These are phyloP conservation scores for Candida oleophila DNA, from an alignment of 805 yeast genomes.

Conservation along the genomic window DNA sequence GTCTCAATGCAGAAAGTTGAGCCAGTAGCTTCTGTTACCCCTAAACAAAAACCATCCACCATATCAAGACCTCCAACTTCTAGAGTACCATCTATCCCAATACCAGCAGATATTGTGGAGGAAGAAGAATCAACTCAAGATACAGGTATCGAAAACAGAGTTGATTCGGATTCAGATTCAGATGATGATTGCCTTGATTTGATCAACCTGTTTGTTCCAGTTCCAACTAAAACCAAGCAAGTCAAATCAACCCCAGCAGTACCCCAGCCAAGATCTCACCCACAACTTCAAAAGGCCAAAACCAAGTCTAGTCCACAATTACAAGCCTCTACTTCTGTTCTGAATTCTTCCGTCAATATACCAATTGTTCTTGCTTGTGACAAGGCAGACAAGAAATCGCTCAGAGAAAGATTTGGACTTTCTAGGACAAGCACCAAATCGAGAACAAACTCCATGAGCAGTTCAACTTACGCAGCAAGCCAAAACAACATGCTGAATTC, in stretches of 20 bases:
- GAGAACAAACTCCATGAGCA: conserved; percentile 3
- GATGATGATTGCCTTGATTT: conserved; percentile 7
- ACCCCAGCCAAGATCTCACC: neutral
- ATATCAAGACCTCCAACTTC: neutral
- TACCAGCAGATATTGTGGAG: neutral
- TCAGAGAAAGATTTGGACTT: conserved; percentile 14
- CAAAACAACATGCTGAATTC: conserved; percentile 1
- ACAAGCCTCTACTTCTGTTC: neutral
- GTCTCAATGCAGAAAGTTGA: neutral
- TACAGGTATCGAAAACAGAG: neutral
- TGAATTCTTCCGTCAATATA: neutral
- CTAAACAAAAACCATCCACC: neutral
- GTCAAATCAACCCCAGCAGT: neutral
- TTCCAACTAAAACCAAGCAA: neutral
- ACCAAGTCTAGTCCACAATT: conserved; percentile 6
- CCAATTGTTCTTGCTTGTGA: conserved; percentile 3
- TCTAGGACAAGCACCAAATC: conserved; percentile 4
- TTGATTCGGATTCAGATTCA: neutral
- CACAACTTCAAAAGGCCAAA: neutral
- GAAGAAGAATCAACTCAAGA: neutral
- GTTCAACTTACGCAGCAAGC: neutral
- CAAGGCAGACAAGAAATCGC: conserved; percentile 11
- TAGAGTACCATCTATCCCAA: neutral
- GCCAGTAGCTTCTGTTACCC: neutral
- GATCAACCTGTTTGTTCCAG: conserved; percentile 8